Base-by-base conservation (phyloP, 1,139 yeast genomes). In the Candida albicans region DNA sequence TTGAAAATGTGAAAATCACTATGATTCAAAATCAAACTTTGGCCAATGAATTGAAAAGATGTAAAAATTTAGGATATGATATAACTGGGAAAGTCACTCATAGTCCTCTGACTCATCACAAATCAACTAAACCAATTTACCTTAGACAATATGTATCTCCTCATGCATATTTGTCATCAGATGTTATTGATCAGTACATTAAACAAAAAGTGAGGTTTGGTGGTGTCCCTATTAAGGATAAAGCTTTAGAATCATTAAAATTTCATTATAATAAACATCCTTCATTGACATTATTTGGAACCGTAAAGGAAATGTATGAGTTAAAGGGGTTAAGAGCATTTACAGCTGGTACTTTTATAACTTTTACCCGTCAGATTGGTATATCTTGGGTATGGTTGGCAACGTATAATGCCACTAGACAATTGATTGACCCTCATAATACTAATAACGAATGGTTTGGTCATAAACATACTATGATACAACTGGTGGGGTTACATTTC, bases 361-460 rank as follows among this genome's bases (percentile, higher is more conserved):
- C 98, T 0, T 65, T 89, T 35, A 66, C 82, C 10, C 79, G 98
- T 50, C 98, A 91, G 59, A 76, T 85, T 4, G 77, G 86, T 40
- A 85, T 86, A 48, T 83, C 96, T 22, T 79, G 86, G 39, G 93
- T 88, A 2, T 82, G 96, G 77, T 84, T 90, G 52, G 85, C 96
- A 7, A 78, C 91, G 0, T 93, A 87, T 63, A 87, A 87, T 47
- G 79, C 87, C 31, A 69, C 91, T 34, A 82, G 87, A 56, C 96
- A 89, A 56, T 56, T 80, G 39, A 62, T 84, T 18, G 79, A 79
- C 38, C 89, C 90, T 0, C 79, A 74, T 34, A 54, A 68, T 37
- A 66, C 65, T 46, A 67, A 70, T 37, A 63, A 68, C 33, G 62
- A 67, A 27, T 78, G 84, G 67, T 77, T 79, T 52, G 75, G 74